Conservation (phyloP, 352 stramenopile genomes). For the Stramenopiles sp. region DNA sequence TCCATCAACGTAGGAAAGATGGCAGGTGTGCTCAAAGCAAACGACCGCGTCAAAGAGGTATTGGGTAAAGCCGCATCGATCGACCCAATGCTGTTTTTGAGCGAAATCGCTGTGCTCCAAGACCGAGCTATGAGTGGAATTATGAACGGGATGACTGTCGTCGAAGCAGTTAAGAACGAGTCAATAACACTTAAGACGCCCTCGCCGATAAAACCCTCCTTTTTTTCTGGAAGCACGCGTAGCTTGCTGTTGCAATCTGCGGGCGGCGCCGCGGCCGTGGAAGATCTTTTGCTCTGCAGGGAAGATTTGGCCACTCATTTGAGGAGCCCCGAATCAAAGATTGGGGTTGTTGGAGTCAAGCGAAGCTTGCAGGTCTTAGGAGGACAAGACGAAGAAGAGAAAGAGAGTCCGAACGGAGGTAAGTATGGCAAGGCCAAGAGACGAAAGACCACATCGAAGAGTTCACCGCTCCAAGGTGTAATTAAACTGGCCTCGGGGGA, state of each 20-base stretch:
- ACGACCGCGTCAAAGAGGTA: neutral
- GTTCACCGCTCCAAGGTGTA: too few species aligned
- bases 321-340: neutral
- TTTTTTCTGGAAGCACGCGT: too few species aligned
- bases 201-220: neutral
- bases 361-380: neutral
- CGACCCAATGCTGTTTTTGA: constrained; percentile 1
- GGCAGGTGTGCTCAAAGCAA: neutral
- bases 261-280: neutral
- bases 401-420: neutral
- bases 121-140: neutral
- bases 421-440: neutral
- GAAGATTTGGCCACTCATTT: neutral
- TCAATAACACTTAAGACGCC: neutral
- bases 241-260: neutral
- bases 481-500: too few species aligned
- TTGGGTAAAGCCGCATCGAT: neutral
- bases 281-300: neutral
- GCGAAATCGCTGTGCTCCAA: neutral
- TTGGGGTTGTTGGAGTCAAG: neutral
- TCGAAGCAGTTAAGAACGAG: neutral
- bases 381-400: neutral
- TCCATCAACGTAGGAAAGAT: neutral
- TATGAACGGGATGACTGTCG: neutral
- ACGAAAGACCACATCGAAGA: neutral